Evolutionary conservation across 1,284 basidiomycete genomes (phyloP), one percentile per base, ranked within the genome.

Genomic region (Boletus calvinii): DNA sequence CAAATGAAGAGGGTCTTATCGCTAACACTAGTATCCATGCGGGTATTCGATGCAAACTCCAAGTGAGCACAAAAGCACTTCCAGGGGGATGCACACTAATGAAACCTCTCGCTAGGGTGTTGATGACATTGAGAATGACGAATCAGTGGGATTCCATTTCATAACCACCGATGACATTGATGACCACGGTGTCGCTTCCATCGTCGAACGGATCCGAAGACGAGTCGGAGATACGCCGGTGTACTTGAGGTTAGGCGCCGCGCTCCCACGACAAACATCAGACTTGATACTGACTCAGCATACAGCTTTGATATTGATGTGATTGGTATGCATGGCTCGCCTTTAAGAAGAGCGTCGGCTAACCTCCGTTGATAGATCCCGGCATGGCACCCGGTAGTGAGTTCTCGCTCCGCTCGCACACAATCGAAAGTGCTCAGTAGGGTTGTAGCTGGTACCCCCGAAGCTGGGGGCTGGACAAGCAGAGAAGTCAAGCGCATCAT

Each of bases 381-480:
- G 87, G 86, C 36, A 64, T 88, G 50, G 88, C 90, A 41, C 90
- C 90, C 50, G 89, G 81, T 8, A 91, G 86, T 88, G 62, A 69
- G 86, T 71, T 37, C 32, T 31, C 15, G 44, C 7, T 32, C 3
- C 45, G 5, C 8, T 11, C 8, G 4, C 13, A 22, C 35, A 43
- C n/a, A 8, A 26, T 35, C n/a, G 31, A 42, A 37, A 36, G 12
- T 38, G 18, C 37, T 66, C 17, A 63, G 9, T 13, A 10, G 15
- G 35, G 32, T 51, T 29, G n/a, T 56, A 86, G 86, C 88, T 55
- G 89, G 90, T n/a, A 92, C 90, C 3, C 90, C 89, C 7, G 90
- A 92, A 69, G 80, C 84, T 15, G 90, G 90, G 36, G 88, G 88
- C 12, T 90, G 86, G 86, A 89, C 87, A 5, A 85, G 80, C n/a